Percentiles rank a stretch among this genome's conserved stretches.
Conservation (phyloP, 495 filamentous ascomycete species). For the Aspergillus incahuasiensis region DNA sequence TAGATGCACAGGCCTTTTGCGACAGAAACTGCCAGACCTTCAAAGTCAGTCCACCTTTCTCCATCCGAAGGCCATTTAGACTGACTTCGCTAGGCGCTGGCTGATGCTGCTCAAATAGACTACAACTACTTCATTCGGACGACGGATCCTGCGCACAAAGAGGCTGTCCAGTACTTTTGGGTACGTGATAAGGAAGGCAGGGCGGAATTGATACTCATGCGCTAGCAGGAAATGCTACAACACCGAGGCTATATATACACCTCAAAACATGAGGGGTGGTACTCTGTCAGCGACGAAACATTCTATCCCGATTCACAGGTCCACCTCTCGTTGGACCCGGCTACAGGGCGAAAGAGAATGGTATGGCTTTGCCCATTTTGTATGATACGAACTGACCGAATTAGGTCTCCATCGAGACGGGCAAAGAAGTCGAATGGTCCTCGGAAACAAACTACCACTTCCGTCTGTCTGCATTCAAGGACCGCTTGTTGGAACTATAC, state of each 20-base stretch:
- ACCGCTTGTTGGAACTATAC: conserved; percentile 75
- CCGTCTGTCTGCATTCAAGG: conserved; percentile 73
- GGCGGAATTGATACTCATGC: background rate
- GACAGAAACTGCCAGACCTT: conserved; percentile 51
- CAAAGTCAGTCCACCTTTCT: conserved; percentile 24
- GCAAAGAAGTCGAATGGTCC: conserved; percentile 89
- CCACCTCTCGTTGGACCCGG: conserved; percentile 67
- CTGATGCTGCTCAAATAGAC: conserved; percentile 58
- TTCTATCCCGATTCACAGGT: conserved; percentile 80
- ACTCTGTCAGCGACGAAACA: conserved; percentile 92
- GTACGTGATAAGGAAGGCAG: conserved; percentile 29
- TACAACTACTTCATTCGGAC: conserved; percentile 89
- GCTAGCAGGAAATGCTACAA: conserved; percentile 56
- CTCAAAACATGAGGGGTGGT: conserved; percentile 89
- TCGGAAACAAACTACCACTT: conserved; percentile 96
- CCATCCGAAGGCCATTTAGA: background rate
- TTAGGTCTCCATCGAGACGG: conserved; percentile 74
- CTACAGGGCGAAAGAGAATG: conserved; percentile 76
- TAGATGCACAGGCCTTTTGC: conserved; percentile 59
- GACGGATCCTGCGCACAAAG: conserved; percentile 72
- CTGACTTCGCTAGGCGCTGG: conserved; percentile 50
- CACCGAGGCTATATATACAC: conserved; percentile 79
- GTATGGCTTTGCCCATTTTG: conserved; percentile 25
- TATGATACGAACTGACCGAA: background rate
- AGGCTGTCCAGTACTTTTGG: conserved; percentile 92